Conservation (phyloP, 768 basidiomycete species). For the Suillus spraguei region DNA sequence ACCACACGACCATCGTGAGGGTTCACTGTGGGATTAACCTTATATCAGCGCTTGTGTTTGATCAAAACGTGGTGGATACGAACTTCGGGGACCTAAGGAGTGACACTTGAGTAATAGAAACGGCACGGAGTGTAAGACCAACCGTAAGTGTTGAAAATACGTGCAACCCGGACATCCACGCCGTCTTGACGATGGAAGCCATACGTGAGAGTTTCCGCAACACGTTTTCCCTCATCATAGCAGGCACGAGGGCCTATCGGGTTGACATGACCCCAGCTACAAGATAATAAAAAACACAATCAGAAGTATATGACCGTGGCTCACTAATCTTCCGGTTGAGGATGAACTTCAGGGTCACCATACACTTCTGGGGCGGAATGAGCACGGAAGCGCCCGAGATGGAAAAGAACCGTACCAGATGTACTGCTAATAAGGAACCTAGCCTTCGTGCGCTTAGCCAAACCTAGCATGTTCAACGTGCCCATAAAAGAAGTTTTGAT, state of each 20-base stretch:
- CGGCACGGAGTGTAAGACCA: conserved; percentile 12
- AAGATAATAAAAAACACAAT: conserved; percentile 21
- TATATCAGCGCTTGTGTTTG: conserved; percentile 7
- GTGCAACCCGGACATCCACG: conserved; percentile 94
- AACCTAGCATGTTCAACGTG: conserved; percentile 97
- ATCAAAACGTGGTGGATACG: conserved; percentile 9
- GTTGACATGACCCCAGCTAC: conserved; percentile 97
- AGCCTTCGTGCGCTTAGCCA: conserved; percentile 97
- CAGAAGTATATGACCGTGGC: conserved; percentile 28
- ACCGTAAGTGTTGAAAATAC: conserved; percentile 98
- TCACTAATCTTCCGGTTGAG: conserved; percentile 94
- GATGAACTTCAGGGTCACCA: conserved; percentile 97
- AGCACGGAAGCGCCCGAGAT: conserved; percentile 3
- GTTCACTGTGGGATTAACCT: conserved; percentile 64
- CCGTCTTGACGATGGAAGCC: conserved; percentile 94
- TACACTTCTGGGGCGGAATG: conserved; percentile 76
- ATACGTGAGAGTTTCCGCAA: conserved; percentile 97
- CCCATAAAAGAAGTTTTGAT: conserved; percentile 99
- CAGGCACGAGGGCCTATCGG: conserved; percentile 98
- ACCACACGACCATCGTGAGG: conserved; percentile 97
- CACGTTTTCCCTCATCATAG: conserved; percentile 99
- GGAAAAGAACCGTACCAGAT: conserved; percentile 61
- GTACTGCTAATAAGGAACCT: conserved; percentile 96
- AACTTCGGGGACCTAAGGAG: conserved; percentile 63
- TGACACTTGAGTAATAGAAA: not conserved